phyloP scores from a whole-genome alignment of 1,139 yeast genomes.

The Yamadazyma buinensis region DNA sequence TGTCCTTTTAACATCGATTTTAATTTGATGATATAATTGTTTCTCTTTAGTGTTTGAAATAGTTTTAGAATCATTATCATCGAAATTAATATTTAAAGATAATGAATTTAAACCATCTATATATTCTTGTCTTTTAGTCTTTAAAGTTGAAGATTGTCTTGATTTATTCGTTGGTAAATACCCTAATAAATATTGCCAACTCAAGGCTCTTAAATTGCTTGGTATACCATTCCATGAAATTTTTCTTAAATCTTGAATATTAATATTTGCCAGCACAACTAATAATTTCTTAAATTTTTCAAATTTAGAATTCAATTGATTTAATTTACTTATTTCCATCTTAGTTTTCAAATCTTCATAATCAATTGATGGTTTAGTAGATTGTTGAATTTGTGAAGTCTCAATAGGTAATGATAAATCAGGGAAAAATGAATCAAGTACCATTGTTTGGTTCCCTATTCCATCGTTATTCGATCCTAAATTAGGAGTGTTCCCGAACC shows the following conservation, averaged over 20 bases:
- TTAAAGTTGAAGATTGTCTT: slow-evolving; percentile 65
- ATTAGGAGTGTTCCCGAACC: no score
- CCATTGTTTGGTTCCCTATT: no score
- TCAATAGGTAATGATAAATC: slow-evolving; percentile 26
- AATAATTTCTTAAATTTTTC: slow-evolving; percentile 64
- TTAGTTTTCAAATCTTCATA: slow-evolving; percentile 18
- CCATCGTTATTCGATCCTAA: no score
- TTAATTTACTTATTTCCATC: slow-evolving; percentile 45
- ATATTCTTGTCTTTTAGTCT: slow-evolving; percentile 84
- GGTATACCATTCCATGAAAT: slow-evolving; percentile 97
- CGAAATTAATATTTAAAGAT: slow-evolving; percentile 40
- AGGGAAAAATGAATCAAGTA: slow-evolving; percentile 39
- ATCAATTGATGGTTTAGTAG: slow-evolving; percentile 7
- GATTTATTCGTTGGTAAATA: slow-evolving; percentile 83
- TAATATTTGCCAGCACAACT: slow-evolving; percentile 50
- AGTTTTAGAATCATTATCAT: slow-evolving; percentile 25
- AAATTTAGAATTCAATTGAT: slow-evolving; percentile 58
- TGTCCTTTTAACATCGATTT: slow-evolving; percentile 92
- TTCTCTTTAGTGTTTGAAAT: slow-evolving; percentile 23
- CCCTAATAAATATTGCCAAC: slow-evolving; percentile 89
- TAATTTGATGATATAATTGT: slow-evolving; percentile 91
- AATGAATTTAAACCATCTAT: slow-evolving; percentile 52
- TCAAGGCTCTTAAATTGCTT: slow-evolving; percentile 67
- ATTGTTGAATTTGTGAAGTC: slow-evolving; percentile 2
- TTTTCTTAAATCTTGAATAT: slow-evolving; percentile 62